Evolutionary conservation across 2,329 filamentous ascomycete genomes (phyloP).

Genomic region (Aureobasidium sp.): DNA sequence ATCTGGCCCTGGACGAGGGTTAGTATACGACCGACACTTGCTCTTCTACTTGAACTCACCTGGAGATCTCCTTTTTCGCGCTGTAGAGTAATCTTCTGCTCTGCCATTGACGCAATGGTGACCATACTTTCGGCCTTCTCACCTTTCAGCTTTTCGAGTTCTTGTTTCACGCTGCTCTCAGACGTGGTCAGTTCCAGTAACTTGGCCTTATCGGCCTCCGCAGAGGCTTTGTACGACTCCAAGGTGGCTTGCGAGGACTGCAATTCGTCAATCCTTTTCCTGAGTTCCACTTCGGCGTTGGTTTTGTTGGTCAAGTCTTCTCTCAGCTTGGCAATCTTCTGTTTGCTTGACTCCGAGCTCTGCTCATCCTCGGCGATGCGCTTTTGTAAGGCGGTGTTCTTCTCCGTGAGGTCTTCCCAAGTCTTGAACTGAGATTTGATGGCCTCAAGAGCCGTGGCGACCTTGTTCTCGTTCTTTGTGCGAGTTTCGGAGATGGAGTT

Average conservation of each 20-base stretch:
- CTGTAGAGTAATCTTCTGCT: not conserved
- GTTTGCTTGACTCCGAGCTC: not conserved
- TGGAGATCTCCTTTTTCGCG: conserved; percentile 3
- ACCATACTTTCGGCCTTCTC: not conserved
- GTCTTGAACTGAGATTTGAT: not conserved
- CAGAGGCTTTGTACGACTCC: not conserved
- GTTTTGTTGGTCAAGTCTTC: not conserved
- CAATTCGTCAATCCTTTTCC: not conserved
- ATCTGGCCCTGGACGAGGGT: not conserved
- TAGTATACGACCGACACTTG: not conserved
- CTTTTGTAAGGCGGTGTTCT: not conserved
- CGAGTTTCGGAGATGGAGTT: not conserved
- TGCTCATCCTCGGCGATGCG: not conserved
- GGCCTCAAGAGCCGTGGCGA: not conserved
- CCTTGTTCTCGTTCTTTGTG: not conserved
- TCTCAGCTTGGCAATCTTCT: not conserved
- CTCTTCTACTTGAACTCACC: not conserved
- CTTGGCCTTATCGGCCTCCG: not conserved
- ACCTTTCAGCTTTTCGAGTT: not conserved
- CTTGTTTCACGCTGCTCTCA: not conserved
- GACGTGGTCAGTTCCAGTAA: not conserved
- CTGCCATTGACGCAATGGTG: not conserved
- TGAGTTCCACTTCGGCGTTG: not conserved
- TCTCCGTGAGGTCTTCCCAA: not conserved
- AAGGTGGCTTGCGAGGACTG: not conserved